Evolutionary conservation across 306 rosid genomes (phyloP).

Genomic region (Ochetophila trinervis): DNA sequence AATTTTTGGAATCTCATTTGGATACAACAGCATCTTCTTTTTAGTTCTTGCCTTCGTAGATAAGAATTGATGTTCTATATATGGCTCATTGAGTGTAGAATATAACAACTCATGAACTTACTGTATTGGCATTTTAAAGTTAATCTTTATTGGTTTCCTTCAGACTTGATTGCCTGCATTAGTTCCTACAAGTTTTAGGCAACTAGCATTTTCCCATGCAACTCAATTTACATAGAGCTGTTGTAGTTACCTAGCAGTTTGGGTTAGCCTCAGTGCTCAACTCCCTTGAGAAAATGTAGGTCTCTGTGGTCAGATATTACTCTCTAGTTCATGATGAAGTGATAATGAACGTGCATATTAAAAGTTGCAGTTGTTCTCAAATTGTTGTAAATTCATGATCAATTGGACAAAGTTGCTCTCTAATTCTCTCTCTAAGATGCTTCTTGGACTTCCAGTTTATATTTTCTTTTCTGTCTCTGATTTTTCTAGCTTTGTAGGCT

Average conservation of each 20-base stretch:
- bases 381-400: background rate
- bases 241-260: background rate
- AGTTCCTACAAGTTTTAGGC: background rate
- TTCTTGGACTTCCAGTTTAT: background rate
- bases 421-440: background rate
- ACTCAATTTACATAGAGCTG: background rate
- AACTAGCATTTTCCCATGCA: constrained; percentile 2
- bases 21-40: background rate
- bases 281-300: background rate
- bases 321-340: background rate
- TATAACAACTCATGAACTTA: background rate
- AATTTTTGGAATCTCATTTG: background rate
- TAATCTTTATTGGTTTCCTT: background rate
- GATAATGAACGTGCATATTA: background rate
- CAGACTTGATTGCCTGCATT: background rate
- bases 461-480: background rate
- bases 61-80: background rate
- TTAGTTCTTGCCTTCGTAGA: no score
- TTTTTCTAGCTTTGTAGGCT: constrained; percentile 50
- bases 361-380: background rate
- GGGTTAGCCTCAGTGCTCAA: background rate
- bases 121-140: background rate
- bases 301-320: background rate
- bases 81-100: background rate
- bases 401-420: background rate